Evolutionary conservation across 257 asterid genomes (phyloP).

Genomic region (Pogostemon cablin): DNA sequence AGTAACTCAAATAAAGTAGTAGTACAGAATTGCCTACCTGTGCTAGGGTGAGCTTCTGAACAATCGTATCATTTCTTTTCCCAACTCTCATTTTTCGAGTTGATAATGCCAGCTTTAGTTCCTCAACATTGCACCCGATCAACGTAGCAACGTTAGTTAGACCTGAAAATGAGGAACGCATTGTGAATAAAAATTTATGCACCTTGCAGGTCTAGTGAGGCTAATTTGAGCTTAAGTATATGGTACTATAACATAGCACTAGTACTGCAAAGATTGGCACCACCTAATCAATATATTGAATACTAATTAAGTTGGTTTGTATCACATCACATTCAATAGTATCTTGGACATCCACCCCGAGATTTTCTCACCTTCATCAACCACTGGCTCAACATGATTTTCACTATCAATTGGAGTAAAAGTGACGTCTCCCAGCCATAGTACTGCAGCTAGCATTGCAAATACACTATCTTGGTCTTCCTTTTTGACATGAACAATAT

Average conservation of each 20-base stretch:
- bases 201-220: slow-evolving; percentile 22
- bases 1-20: slow-evolving; percentile 22
- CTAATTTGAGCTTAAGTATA: slow-evolving; percentile 12
- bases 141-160: slow-evolving; percentile 69
- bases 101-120: slow-evolving; percentile 80
- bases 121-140: slow-evolving; percentile 74
- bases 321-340: slow-evolving; percentile 20
- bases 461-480: slow-evolving; percentile 92
- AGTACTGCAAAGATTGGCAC: background rate
- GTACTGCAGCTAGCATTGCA: slow-evolving; percentile 95
- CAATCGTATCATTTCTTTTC: slow-evolving; percentile 62
- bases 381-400: slow-evolving; percentile 92
- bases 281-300: too few species aligned
- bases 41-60: slow-evolving; percentile 78
- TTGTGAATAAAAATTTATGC: slow-evolving; percentile 15
- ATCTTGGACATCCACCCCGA: slow-evolving; percentile 23
- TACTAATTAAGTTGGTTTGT: background rate
- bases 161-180: slow-evolving; percentile 53
- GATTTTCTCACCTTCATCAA: slow-evolving; percentile 76
- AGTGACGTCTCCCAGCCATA: slow-evolving; percentile 92
- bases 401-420: slow-evolving; percentile 77
- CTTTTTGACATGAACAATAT: slow-evolving; percentile 85
- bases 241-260: slow-evolving; percentile 9
- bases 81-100: slow-evolving; percentile 93
- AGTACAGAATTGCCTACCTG: slow-evolving; percentile 56